Evolutionary conservation across 2,329 filamentous ascomycete genomes (phyloP).

Genomic region (Dothidotthia symphoricarpi): DNA sequence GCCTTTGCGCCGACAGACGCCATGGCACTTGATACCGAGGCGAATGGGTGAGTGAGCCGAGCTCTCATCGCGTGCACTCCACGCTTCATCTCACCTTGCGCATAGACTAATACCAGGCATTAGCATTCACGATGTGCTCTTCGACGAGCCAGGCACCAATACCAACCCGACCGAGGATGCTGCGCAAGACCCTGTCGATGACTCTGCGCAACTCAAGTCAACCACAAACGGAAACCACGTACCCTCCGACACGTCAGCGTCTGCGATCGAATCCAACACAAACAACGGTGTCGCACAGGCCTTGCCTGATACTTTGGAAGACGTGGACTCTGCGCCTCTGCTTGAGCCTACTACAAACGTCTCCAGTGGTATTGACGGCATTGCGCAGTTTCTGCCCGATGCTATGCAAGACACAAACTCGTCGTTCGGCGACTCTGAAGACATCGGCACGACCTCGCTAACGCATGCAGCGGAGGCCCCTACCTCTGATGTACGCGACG

Average conservation of each 20-base stretch:
- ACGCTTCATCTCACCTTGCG: conserved; percentile 10
- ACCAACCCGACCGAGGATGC: conserved; percentile 15
- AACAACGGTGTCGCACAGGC: too few relatives aligned
- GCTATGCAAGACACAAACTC: conserved; percentile 43
- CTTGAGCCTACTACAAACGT: conserved; percentile 42
- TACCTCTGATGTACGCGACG: conserved; percentile 38
- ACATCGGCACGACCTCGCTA: conserved; percentile 29
- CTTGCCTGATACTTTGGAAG: too few relatives aligned
- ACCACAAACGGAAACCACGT: conserved; percentile 34
- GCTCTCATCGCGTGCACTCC: conserved; percentile 1
- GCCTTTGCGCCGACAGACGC: conserved; percentile 48
- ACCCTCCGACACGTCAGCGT: conserved; percentile 22
- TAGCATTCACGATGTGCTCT: conserved; percentile 38
- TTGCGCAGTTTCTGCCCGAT: conserved; percentile 46
- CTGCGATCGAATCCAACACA: conserved; percentile 2
- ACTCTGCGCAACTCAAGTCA: conserved; percentile 22
- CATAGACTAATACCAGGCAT: conserved; percentile 14
- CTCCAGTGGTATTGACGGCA: conserved; percentile 45
- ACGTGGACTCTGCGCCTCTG: too few relatives aligned
- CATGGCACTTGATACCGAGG: conserved; percentile 54
- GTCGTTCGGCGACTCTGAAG: conserved; percentile 35
- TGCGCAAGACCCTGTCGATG: background rate
- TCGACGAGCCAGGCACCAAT: conserved; percentile 32
- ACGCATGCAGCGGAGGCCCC: conserved; percentile 45
- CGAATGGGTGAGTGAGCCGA: conserved; percentile 58